A percentile compares a stretch with the other conserved stretches of the same genome.
Evolutionary conservation across 805 yeast genomes (phyloP).

Genomic region (Metschnikowia amazonensis): DNA sequence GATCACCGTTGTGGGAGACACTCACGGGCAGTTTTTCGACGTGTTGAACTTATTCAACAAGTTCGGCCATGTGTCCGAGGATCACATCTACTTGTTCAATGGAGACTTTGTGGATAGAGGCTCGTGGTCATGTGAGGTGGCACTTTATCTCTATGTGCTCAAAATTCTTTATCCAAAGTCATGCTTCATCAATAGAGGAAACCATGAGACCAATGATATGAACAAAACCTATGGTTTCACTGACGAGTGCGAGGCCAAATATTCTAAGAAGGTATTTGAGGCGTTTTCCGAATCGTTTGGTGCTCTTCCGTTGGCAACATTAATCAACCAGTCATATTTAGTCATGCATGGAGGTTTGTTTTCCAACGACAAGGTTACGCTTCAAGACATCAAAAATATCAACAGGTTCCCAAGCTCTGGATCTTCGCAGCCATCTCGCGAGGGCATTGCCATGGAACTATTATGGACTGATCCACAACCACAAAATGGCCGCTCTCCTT

Average conservation of each 20-base stretch:
- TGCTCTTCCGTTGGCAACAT: conserved; percentile 78
- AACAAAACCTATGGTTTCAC: conserved; percentile 94
- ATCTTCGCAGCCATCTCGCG: conserved; percentile 76
- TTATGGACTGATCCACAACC: conserved; percentile 96
- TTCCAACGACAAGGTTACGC: conserved; percentile 65
- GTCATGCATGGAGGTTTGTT: conserved; percentile 96
- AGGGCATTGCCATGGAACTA: conserved; percentile 93
- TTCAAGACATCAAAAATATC: conserved; percentile 69
- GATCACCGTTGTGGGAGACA: conserved; percentile 92
- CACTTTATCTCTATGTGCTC: conserved; percentile 69
- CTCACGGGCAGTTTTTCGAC: conserved; percentile 96
- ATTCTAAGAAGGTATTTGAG: conserved; percentile 71
- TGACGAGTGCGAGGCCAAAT: conserved; percentile 91
- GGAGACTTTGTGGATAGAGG: conserved; percentile 99
- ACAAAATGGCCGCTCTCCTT: conserved; percentile 72
- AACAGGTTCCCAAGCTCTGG: conserved; percentile 56
- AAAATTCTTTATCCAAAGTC: conserved; percentile 71
- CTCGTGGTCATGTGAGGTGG: conserved; percentile 97
- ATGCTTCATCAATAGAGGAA: conserved; percentile 83
- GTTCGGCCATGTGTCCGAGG: conserved; percentile 65
- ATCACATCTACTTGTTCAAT: conserved; percentile 80
- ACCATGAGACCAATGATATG: conserved; percentile 96
- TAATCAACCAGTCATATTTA: conserved; percentile 72
- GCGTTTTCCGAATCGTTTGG: conserved; percentile 86
- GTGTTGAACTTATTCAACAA: conserved; percentile 71